Conservation (phyloP, 257 asterid genomes). For the Thymus quinquecostatus region DNA sequence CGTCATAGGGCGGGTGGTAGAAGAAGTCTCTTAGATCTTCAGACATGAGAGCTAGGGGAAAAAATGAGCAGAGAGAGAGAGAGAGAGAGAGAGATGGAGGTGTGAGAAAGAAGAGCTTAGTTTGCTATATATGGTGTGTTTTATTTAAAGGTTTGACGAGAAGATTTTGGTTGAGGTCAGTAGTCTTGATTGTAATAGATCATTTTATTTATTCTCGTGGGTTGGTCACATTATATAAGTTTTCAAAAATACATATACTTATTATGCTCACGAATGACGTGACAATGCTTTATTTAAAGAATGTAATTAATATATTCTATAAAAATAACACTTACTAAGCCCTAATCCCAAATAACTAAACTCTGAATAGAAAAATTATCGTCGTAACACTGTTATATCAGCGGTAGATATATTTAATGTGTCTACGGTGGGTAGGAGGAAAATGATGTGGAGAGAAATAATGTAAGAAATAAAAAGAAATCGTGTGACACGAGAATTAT, state of each 20-base stretch:
- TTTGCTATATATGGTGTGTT: conserved; percentile 42
- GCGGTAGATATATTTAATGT: no score
- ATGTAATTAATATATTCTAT: no score
- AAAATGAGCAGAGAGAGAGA: not conserved
- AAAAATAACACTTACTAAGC: no score
- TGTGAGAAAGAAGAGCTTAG: conserved; percentile 41
- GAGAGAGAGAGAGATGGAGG: conserved; percentile 27
- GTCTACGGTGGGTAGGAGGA: no score
- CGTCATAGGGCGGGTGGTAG: conserved; percentile 36
- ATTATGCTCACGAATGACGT: no score
- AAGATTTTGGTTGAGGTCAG: conserved; percentile 46
- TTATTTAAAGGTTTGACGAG: conserved; percentile 67
- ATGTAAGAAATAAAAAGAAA: not conserved
- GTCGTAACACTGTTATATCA: no score
- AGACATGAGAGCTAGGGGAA: conserved; percentile 31
- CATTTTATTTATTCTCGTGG: not conserved
- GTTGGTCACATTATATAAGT: not conserved
- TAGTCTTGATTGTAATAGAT: conserved; percentile 5
- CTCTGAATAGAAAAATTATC: no score
- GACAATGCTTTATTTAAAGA: no score
- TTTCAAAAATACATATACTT: no score
- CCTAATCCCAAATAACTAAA: no score
- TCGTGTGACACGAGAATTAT: not conserved
- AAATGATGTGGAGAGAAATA: no score
- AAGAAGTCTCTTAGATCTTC: conserved; percentile 40